Conservation (phyloP, 1,284 basidiomycete genomes). For the Earliella scabrosa region DNA sequence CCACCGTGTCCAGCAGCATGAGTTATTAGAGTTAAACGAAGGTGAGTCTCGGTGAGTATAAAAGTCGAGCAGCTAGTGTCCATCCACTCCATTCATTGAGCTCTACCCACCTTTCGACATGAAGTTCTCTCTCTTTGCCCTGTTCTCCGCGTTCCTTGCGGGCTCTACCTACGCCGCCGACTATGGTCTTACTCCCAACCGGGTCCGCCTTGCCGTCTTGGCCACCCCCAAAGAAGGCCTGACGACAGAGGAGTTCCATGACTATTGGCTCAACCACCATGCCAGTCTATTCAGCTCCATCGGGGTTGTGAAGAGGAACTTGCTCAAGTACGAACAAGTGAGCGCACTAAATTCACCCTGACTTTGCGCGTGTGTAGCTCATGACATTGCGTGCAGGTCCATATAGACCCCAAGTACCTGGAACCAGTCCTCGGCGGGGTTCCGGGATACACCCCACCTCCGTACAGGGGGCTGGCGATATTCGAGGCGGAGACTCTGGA, state of each 20-base stretch:
- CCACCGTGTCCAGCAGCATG: no score
- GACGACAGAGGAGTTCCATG: not conserved
- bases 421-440: not conserved
- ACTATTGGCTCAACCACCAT: not conserved
- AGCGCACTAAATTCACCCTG: no score
- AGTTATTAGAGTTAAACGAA: no score
- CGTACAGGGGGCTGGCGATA: not conserved
- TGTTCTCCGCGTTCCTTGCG: no score
- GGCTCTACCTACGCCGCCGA: no score
- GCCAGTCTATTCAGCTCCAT: not conserved
- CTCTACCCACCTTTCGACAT: no score
- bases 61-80: no score
- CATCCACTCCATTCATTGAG: no score
- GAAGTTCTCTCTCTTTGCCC: no score
- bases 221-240: not conserved
- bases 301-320: not conserved
- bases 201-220: not conserved
- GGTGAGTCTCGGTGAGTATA: no score
- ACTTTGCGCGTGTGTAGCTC: no score
- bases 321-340: slow-evolving; percentile 1
- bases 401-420: not conserved
- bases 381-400: not conserved
- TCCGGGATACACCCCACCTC: not conserved
- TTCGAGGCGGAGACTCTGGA: not conserved
- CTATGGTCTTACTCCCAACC: no score